phyloP scores from a whole-genome alignment of 805 yeast genomes.

The Kazachstania bromeliacearum region DNA sequence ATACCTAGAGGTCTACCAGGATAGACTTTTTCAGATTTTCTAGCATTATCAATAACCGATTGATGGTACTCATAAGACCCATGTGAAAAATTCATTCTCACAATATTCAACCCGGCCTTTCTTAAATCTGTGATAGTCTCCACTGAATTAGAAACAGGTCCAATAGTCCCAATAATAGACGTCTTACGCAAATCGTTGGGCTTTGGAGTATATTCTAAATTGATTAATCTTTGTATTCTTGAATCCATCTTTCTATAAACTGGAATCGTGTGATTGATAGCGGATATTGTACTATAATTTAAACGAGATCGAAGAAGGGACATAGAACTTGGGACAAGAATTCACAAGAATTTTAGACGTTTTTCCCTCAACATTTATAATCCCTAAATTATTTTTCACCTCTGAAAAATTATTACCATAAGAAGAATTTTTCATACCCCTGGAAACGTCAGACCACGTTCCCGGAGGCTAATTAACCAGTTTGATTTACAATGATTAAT shows the following conservation, averaged over 20 bases:
- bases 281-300: too few relatives aligned
- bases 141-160: conserved; percentile 90
- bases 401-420: too few relatives aligned
- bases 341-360: too few relatives aligned
- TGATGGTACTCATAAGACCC: conserved; percentile 97
- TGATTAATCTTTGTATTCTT: conserved; percentile 70
- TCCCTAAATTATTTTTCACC: too few relatives aligned
- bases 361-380: too few relatives aligned
- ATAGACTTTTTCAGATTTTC: conserved; percentile 81
- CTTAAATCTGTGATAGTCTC: conserved; percentile 78
- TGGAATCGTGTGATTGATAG: neutral
- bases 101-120: conserved; percentile 95
- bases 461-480: too few relatives aligned
- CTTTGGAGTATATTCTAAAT: conserved; percentile 55
- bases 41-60: conserved; percentile 89
- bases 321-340: too few relatives aligned
- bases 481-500: too few relatives aligned
- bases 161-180: conserved; percentile 96
- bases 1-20: conserved; percentile 96
- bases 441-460: too few relatives aligned
- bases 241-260: conserved; percentile 23
- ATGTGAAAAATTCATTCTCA: conserved; percentile 97
- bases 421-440: too few relatives aligned
- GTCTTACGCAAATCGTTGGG: conserved; percentile 81
- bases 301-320: too few relatives aligned